Evolutionary conservation across 1,284 basidiomycete genomes (phyloP).

Genomic region (Veloboletus limbatus): DNA sequence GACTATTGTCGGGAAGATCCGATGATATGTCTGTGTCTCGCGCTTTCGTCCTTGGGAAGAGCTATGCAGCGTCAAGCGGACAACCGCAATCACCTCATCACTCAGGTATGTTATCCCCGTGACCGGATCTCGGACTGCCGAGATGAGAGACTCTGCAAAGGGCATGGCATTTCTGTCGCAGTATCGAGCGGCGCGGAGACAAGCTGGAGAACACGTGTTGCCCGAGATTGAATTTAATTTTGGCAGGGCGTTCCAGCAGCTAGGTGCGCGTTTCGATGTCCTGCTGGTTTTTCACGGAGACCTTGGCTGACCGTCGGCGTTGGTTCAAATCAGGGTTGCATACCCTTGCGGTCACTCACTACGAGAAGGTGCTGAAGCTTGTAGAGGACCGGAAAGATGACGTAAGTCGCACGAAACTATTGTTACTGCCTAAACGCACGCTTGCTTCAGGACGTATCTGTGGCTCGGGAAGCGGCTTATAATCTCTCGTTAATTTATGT

Average conservation of each 20-base stretch:
- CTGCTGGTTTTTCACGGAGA: neutral
- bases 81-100: conserved; percentile 85
- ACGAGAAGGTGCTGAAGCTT: conserved; percentile 68
- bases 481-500: conserved; percentile 84
- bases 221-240: conserved; percentile 89
- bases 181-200: conserved; percentile 61
- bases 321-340: conserved; percentile 59
- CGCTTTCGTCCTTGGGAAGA: conserved; percentile 82
- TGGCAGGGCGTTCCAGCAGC: conserved; percentile 85
- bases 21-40: conserved; percentile 78
- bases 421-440: neutral
- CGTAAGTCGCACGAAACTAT: conserved; percentile 14
- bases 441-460: conserved; percentile 16
- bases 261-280: conserved; percentile 55
- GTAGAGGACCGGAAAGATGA: conserved; percentile 41
- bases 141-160: conserved; percentile 38
- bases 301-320: neutral
- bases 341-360: conserved; percentile 80
- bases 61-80: conserved; percentile 93
- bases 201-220: conserved; percentile 40
- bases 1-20: conserved; percentile 84
- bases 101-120: no score
- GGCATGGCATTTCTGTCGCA: conserved; percentile 79
- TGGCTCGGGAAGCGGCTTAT: conserved; percentile 76
- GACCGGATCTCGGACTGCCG: no score